A percentile compares a stretch with the other conserved stretches of the same genome.
Conservation (phyloP, 148 eudicot species). For the Rhododendron williamsianum region DNA sequence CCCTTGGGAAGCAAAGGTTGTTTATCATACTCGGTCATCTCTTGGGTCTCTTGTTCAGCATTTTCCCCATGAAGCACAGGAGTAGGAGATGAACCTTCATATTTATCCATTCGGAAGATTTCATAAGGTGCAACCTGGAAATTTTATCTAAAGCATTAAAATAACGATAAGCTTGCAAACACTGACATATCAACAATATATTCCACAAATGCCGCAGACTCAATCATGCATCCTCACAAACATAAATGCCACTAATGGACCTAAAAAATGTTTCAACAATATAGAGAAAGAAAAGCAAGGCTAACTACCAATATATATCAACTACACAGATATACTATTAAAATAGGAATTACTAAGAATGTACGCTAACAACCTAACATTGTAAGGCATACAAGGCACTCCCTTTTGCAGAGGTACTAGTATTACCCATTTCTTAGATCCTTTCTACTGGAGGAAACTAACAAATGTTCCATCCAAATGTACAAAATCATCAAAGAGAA, state of each 20-base stretch:
- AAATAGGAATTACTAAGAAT: not conserved
- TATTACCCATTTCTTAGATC: slow-evolving; percentile 4
- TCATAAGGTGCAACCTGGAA: slow-evolving; percentile 66
- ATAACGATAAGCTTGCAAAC: not conserved
- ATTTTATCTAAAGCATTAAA: not conserved
- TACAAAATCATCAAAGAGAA: not conserved
- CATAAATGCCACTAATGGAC: not conserved
- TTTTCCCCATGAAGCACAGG: slow-evolving; percentile 29
- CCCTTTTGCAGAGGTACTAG: slow-evolving; percentile 7
- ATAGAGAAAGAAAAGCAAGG: not conserved
- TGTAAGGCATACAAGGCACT: not conserved
- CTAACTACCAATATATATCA: not conserved
- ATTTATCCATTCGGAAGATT: slow-evolving; percentile 63
- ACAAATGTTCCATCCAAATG: not conserved
- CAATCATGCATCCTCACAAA: not conserved
- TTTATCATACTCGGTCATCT: slow-evolving; percentile 34
- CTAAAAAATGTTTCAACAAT: not conserved
- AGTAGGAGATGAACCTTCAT: slow-evolving; percentile 46
- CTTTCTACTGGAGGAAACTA: not conserved
- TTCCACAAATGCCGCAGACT: not conserved
- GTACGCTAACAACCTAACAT: not conserved
- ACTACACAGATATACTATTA: not conserved
- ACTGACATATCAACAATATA: not conserved
- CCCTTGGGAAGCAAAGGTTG: slow-evolving; percentile 26
- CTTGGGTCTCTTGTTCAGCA: slow-evolving; percentile 32